phyloP scores from a whole-genome alignment of 768 basidiomycete species.

The Zangia roseola region DNA sequence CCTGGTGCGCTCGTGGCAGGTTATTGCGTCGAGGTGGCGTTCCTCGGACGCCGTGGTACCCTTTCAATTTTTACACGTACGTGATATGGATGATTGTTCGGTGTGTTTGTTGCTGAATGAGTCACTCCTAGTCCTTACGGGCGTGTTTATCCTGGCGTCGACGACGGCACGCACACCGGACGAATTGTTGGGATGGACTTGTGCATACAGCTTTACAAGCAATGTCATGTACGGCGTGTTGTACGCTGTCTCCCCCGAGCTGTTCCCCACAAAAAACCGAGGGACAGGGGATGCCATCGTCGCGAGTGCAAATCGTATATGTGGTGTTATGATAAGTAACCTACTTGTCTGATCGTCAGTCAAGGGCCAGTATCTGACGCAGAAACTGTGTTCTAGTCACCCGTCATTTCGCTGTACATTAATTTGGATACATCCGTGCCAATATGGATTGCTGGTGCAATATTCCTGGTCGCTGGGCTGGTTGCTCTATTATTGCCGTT shows the following conservation, averaged over 20 bases:
- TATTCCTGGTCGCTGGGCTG: constrained; percentile 51
- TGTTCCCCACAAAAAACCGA: constrained; percentile 54
- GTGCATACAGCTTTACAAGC: constrained; percentile 54
- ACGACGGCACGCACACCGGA: constrained; percentile 55
- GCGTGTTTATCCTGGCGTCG: constrained; percentile 55
- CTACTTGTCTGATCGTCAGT: neutral
- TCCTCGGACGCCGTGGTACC: constrained; percentile 53
- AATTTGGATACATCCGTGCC: constrained; percentile 48
- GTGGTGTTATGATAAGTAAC: constrained; percentile 53
- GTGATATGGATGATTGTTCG: constrained; percentile 1
- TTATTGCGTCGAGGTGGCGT: constrained; percentile 48
- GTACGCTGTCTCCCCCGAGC: constrained; percentile 44
- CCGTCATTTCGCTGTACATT: constrained; percentile 50
- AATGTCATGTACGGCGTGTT: constrained; percentile 58
- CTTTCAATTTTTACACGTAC: constrained; percentile 49
- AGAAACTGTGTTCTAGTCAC: constrained; percentile 33
- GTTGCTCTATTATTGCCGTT: constrained; percentile 53
- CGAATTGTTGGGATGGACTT: constrained; percentile 56
- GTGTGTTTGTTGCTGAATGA: neutral
- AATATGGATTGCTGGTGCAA: constrained; percentile 51
- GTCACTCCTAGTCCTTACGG: constrained; percentile 42
- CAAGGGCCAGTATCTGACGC: neutral
- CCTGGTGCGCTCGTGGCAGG: constrained; percentile 59
- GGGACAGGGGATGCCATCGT: constrained; percentile 58
- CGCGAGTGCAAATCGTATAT: constrained; percentile 51